Conservation (phyloP, 2,329 filamentous ascomycete genomes). For the Verticillium tricorpus region DNA sequence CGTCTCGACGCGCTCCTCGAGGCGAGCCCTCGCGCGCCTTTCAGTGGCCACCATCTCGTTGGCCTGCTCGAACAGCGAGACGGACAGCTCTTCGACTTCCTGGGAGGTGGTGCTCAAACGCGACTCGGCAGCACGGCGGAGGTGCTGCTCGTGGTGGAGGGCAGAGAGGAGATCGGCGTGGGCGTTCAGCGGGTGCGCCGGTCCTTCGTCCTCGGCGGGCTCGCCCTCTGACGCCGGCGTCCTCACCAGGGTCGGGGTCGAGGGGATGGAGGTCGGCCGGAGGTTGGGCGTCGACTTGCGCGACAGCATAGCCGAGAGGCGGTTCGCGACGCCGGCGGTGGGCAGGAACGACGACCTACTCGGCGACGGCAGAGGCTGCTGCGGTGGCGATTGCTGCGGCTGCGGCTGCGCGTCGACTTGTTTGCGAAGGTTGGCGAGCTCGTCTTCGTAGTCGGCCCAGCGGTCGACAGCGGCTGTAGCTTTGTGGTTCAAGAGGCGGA, state of each 20-base stretch:
- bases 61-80: slow-evolving; percentile 72
- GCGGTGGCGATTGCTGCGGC: slow-evolving; percentile 9
- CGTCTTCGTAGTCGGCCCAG: slow-evolving; percentile 78
- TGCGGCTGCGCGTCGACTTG: slow-evolving; percentile 16
- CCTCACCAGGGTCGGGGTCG: slow-evolving; percentile 7
- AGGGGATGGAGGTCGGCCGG: slow-evolving; percentile 11
- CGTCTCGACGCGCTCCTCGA: slow-evolving; percentile 66
- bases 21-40: slow-evolving; percentile 61
- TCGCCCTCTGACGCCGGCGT: neutral
- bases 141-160: slow-evolving; percentile 60
- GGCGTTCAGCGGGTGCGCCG: slow-evolving; percentile 1
- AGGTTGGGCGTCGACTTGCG: slow-evolving; percentile 42
- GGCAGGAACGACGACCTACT: slow-evolving; percentile 41
- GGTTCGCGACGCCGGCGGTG: slow-evolving; percentile 32
- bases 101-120: slow-evolving; percentile 60
- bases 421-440: slow-evolving; percentile 57
- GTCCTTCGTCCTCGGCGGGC: neutral
- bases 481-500: slow-evolving; percentile 66
- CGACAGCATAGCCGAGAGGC: slow-evolving; percentile 41
- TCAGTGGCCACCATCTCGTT: slow-evolving; percentile 85
- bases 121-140: slow-evolving; percentile 66
- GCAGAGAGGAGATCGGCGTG: slow-evolving; percentile 52
- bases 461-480: slow-evolving; percentile 59
- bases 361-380: slow-evolving; percentile 23
- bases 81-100: slow-evolving; percentile 76